phyloP scores from a whole-genome alignment of 2,329 filamentous ascomycete species.

The Pseudogymnoascus sp. region DNA sequence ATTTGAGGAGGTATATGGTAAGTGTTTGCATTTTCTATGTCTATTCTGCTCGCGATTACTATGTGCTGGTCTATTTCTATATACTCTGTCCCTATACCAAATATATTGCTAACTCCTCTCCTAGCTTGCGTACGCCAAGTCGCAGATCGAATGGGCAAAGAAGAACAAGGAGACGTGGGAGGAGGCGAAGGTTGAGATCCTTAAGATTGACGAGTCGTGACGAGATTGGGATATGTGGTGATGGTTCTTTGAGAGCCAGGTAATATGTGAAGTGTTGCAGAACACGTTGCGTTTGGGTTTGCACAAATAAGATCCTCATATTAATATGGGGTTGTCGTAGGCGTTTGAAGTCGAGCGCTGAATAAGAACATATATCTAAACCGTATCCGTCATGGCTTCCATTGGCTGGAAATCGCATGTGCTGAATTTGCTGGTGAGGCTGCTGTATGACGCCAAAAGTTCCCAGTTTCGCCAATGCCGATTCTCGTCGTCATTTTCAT shows the following conservation, averaged over 20 bases:
- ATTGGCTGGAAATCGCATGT: background rate
- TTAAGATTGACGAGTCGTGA: conserved; percentile 53
- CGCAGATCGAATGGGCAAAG: conserved; percentile 69
- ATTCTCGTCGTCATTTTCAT: background rate
- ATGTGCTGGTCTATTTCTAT: background rate
- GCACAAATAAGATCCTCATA: conserved; percentile 2
- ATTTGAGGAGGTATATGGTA: conserved; percentile 93
- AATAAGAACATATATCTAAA: background rate
- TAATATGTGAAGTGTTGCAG: conserved; percentile 5
- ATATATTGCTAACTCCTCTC: conserved; percentile 15
- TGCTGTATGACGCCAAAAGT: conserved; percentile 3
- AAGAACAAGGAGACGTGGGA: conserved; percentile 69
- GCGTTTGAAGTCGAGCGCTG: conserved; percentile 8
- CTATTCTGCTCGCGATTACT: background rate
- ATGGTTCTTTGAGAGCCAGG: background rate
- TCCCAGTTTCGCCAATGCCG: background rate
- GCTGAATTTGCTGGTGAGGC: background rate
- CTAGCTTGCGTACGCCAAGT: conserved; percentile 65
- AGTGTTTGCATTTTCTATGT: conserved; percentile 32
- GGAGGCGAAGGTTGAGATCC: conserved; percentile 63
- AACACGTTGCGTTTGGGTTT: background rate
- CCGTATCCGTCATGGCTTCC: background rate
- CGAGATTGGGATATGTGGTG: background rate
- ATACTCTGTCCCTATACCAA: background rate
- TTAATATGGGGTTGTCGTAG: background rate